These are phyloP conservation scores for Hirschioporus abietinus DNA, from an alignment of 768 basidiomycete genomes.

Conservation along the genomic window DNA sequence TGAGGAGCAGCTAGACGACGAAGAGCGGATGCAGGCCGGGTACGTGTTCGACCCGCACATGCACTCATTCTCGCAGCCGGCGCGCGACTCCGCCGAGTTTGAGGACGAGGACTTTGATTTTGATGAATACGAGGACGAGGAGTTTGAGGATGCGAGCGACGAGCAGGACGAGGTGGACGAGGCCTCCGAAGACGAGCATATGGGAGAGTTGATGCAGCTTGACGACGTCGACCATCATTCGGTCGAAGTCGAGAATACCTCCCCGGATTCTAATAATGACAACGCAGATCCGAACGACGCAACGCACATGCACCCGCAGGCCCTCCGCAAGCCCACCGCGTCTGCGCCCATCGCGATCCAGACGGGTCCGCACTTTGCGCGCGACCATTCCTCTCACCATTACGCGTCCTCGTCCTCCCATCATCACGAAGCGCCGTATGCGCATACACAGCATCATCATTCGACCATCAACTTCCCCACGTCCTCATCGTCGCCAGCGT, in stretches of 20 bases:
- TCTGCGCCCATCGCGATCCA: background rate
- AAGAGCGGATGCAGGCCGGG: slow-evolving; percentile 21
- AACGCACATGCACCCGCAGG: slow-evolving; percentile 4
- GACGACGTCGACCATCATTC: slow-evolving; percentile 17
- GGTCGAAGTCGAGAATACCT: slow-evolving; percentile 24
- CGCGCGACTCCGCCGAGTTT: slow-evolving; percentile 9
- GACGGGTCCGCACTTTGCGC: background rate
- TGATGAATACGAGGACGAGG: slow-evolving; percentile 20
- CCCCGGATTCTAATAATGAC: slow-evolving; percentile 22
- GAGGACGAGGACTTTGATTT: slow-evolving; percentile 16
- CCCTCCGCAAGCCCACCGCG: slow-evolving; percentile 1
- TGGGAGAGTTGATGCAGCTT: slow-evolving; percentile 8
- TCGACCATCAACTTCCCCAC: slow-evolving; percentile 11
- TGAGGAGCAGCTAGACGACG: slow-evolving; percentile 44
- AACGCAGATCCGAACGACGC: background rate
- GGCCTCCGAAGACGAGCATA: slow-evolving; percentile 8
- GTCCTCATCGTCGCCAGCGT: slow-evolving; percentile 12
- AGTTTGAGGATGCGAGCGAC: slow-evolving; percentile 27
- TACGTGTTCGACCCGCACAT: slow-evolving; percentile 25
- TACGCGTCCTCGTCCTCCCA: background rate
- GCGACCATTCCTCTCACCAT: background rate
- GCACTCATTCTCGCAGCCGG: slow-evolving; percentile 10
- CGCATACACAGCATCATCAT: slow-evolving; percentile 9
- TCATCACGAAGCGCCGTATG: background rate
- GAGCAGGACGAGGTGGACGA: slow-evolving; percentile 29